phyloP scores from a whole-genome alignment of 208 protist species.

The Leptomonas seymouri region DNA sequence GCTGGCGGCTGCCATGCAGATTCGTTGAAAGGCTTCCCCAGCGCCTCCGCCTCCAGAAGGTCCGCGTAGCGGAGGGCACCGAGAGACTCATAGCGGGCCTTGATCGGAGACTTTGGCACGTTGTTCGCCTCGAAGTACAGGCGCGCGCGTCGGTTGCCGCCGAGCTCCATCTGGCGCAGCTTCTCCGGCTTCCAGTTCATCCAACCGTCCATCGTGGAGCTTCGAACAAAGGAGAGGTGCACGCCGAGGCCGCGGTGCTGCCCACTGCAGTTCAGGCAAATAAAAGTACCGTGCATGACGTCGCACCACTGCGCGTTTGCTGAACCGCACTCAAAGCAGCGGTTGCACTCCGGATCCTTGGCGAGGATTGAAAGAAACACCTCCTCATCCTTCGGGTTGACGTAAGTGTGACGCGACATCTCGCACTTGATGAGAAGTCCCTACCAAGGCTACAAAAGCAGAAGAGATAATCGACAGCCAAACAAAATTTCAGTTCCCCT shows the following conservation, averaged over 20 bases:
- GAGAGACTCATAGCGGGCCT: slow-evolving; percentile 76
- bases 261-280: slow-evolving; percentile 92
- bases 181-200: slow-evolving; percentile 89
- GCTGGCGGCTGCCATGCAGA: slow-evolving; percentile 69
- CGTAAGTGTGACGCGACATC: slow-evolving; percentile 36
- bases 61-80: slow-evolving; percentile 82
- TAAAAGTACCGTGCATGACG: slow-evolving; percentile 88
- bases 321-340: slow-evolving; percentile 88
- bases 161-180: slow-evolving; percentile 88
- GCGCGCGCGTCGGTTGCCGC: slow-evolving; percentile 88
- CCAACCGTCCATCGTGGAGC: slow-evolving; percentile 94
- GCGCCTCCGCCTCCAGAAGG: slow-evolving; percentile 82
- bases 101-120: slow-evolving; percentile 66
- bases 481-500: no score
- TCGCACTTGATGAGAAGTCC: background rate
- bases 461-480: background rate
- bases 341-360: slow-evolving; percentile 77
- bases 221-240: slow-evolving; percentile 94
- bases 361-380: slow-evolving; percentile 73
- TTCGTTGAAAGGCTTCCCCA: slow-evolving; percentile 75
- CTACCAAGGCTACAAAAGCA: no score
- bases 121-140: slow-evolving; percentile 85
- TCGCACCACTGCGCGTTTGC: slow-evolving; percentile 94
- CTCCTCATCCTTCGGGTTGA: slow-evolving; percentile 54
- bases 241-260: slow-evolving; percentile 93